Base-by-base conservation (phyloP, 805 yeast genomes). In the Cyberlindnera mycetangii region DNA sequence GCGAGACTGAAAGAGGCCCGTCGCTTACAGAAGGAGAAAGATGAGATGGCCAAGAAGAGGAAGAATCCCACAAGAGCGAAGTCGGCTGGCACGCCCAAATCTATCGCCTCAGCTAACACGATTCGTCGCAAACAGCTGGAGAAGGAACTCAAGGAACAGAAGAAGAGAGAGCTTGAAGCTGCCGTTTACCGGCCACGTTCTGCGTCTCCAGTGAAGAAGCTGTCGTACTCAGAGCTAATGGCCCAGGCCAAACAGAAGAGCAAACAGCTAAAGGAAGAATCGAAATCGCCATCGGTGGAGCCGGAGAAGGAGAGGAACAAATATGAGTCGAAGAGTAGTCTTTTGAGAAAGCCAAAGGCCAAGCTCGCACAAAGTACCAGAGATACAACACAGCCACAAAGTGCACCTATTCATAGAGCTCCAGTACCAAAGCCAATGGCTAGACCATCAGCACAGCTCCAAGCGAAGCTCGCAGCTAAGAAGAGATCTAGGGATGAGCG, bases 1-100 rank as follows among this genome's bases (percentile, higher is more conserved):
- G 79, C 78, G 30, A 63, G 84, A 45, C 65, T 85, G 31, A 85
- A 85, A 52, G 89, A 83, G 46, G 78, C 81, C 3, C 68, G 92
- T 57, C 68, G 78, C 48, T 63, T 69, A 33, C 89, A 85, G 50
- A 69, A 65, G 32, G 62, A 59, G 42, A 64, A 58, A 36, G 61
- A 60, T 17, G 68, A 67, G 34, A 35, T 35, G 14, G 15, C n/a
- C 22, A 46, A 39, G 35, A 15, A 45, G 18, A 20, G 39, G 35
- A 40, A 39, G 17, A 25, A 27, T 9, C 19, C 48, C 15, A 16
- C 33, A 41, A 18, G 42, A 34, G 5, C 37, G 20, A 35, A 34
- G 44, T 15, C 38, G 8, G 19, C 21, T 4, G 28, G 18, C 7
- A 35, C 38, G 10, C 5, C 38, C 20, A 35, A 22, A 14, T 19